Evolutionary conservation across 2,329 filamentous ascomycete genomes (phyloP).

Genomic region (Trichoderma sp.): DNA sequence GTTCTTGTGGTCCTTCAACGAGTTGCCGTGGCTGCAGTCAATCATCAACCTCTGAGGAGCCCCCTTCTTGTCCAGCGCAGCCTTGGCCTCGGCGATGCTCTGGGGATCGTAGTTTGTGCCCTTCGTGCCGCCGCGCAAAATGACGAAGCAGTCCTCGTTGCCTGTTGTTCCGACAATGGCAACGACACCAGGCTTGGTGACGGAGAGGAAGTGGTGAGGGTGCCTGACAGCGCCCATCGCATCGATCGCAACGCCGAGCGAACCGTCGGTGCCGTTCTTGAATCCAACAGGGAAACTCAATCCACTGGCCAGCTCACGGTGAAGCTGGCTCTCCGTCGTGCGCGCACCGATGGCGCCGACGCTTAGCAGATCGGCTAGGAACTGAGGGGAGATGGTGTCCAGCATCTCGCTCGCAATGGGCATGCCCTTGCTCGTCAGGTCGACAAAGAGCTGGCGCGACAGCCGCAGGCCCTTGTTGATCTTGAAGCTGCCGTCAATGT

Average conservation of each 20-base stretch:
- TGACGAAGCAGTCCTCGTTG: slow-evolving; percentile 97
- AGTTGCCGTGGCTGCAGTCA: slow-evolving; percentile 97
- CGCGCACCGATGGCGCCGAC: slow-evolving; percentile 93
- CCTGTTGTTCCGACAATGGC: slow-evolving; percentile 93
- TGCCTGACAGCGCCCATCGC: slow-evolving; percentile 91
- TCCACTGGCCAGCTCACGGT: slow-evolving; percentile 90
- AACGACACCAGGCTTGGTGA: slow-evolving; percentile 93
- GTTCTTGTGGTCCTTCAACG: slow-evolving; percentile 93
- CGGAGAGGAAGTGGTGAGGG: slow-evolving; percentile 94
- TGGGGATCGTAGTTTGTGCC: slow-evolving; percentile 91
- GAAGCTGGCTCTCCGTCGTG: slow-evolving; percentile 93
- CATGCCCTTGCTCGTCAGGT: slow-evolving; percentile 90
- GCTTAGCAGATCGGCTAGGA: slow-evolving; percentile 87
- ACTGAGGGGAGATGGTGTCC: slow-evolving; percentile 97
- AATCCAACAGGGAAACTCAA: slow-evolving; percentile 97
- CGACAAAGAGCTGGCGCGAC: slow-evolving; percentile 87
- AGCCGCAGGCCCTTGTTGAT: slow-evolving; percentile 96
- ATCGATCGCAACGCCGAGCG: slow-evolving; percentile 85
- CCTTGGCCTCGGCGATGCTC: slow-evolving; percentile 83
- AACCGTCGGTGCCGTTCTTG: slow-evolving; percentile 98
- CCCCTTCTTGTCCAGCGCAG: slow-evolving; percentile 72
- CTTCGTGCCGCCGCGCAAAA: slow-evolving; percentile 86
- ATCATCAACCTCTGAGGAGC: slow-evolving; percentile 85
- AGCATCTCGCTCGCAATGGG: slow-evolving; percentile 97
- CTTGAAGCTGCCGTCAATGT: slow-evolving; percentile 97